phyloP scores from a whole-genome alignment of 1,284 basidiomycete species.

The Rhodotorula sp. region DNA sequence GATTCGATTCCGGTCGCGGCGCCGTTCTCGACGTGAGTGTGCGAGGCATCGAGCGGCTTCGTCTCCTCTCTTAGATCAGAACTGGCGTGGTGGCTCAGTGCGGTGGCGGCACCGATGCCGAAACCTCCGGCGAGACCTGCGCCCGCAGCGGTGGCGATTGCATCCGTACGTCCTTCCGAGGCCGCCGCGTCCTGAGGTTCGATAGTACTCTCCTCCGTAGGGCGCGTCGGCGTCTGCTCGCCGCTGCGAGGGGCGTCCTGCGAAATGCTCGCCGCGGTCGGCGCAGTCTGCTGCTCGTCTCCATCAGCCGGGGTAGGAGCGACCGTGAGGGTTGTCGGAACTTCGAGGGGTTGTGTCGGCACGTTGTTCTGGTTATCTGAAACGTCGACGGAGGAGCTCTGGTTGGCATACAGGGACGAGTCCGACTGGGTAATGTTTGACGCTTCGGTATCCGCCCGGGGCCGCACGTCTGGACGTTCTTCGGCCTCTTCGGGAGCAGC shows the following conservation, averaged over 20 bases:
- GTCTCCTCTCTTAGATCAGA: too few relatives aligned
- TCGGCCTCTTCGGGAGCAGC: background rate
- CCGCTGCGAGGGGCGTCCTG: background rate
- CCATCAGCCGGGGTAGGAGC: too few relatives aligned
- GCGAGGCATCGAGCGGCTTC: too few relatives aligned
- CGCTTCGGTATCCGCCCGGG: conserved; percentile 28
- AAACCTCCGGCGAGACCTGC: background rate
- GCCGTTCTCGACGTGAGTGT: too few relatives aligned
- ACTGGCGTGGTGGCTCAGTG: too few relatives aligned
- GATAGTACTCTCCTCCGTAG: background rate
- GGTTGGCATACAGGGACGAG: conserved; percentile 7
- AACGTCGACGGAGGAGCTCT: background rate
- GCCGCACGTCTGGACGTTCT: background rate
- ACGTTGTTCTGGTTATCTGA: background rate
- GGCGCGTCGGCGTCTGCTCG: background rate
- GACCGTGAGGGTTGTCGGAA: too few relatives aligned
- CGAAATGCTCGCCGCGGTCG: too few relatives aligned
- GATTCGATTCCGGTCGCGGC: too few relatives aligned
- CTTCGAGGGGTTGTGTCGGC: too few relatives aligned
- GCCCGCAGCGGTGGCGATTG: background rate
- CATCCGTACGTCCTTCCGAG: too few relatives aligned
- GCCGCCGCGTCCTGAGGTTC: too few relatives aligned
- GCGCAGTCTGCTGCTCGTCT: too few relatives aligned
- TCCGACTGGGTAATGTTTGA: conserved; percentile 32
- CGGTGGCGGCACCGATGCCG: background rate